phyloP scores from a whole-genome alignment of 2,329 filamentous ascomycete genomes.

The Fusarium odoratissimum region DNA sequence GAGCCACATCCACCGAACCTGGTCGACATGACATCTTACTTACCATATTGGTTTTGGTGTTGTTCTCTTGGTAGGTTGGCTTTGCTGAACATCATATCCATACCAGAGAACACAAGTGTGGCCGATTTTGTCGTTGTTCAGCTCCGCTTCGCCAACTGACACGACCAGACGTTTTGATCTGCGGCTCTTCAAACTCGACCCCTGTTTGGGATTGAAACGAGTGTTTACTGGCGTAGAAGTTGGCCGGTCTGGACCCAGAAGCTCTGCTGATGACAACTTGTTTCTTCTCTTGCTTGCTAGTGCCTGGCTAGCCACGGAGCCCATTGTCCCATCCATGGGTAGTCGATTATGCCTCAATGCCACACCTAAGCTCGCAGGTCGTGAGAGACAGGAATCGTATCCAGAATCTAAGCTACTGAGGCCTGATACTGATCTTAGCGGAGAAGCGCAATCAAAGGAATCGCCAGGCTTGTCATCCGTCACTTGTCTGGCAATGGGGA shows the following conservation, averaged over 20 bases:
- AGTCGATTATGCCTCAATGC: constrained; percentile 30
- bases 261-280: constrained; percentile 31
- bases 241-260: constrained; percentile 30
- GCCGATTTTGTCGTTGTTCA: constrained; percentile 34
- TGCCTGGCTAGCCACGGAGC: constrained; percentile 27
- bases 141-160: constrained; percentile 31
- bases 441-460: constrained; percentile 34
- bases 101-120: constrained; percentile 45
- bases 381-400: constrained; percentile 41
- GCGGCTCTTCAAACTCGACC: neutral
- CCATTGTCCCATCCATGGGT: constrained; percentile 30
- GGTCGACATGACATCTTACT: constrained; percentile 25
- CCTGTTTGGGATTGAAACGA: constrained; percentile 2
- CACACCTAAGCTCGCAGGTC: constrained; percentile 33
- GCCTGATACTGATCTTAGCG: constrained; percentile 38
- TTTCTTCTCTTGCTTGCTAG: constrained; percentile 33
- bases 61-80: constrained; percentile 29
- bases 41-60: constrained; percentile 42
- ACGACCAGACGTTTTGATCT: constrained; percentile 24
- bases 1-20: constrained; percentile 13
- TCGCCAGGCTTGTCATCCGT: constrained; percentile 21
- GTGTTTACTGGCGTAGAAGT: constrained; percentile 20
- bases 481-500: constrained; percentile 37
- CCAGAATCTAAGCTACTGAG: constrained; percentile 44
- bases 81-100: constrained; percentile 41